Evolutionary conservation across 192 early-diverging fungal species (phyloP), one percentile per base, ranked within the genome.

Genomic region (Pilaira anomala): DNA sequence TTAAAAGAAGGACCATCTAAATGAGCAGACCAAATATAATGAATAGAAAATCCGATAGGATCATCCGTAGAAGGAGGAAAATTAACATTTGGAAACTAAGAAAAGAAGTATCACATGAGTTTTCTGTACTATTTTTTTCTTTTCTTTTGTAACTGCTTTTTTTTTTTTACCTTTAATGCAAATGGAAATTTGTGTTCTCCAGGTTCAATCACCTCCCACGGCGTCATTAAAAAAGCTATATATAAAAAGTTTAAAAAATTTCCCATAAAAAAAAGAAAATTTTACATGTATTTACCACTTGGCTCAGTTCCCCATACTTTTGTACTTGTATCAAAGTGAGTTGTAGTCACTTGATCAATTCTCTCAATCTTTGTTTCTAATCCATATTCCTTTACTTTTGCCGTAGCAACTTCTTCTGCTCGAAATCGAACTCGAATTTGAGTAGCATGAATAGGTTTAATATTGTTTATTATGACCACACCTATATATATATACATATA

Each of bases 41-140:
- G 59, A 29, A 74, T 50, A 33, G 24, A 57, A 41, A 70, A 74
- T 4, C 65, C 71, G 3, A 22, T 18, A 18, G 66, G 66, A 42
- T 65, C 72, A 30, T 77, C 75, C 19, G 69, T 28, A 0, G 75
- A 77, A 30, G 75, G 75, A 21, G 75, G 75, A 48, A 69, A 74
- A 33, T 77, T 77, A 14, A 74, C 67, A 60, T 73, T 69, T 9
- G 75, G 72, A 24, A 77, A 65, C 72, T 77, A 45, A 36, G 30
- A 16, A 14, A 36, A 42, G 3, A 24, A 13, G 22, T 33, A 44
- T 57, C 40, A 39, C 21, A 40, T 58, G 29, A 9, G n/a, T n/a
- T n/a, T n/a, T n/a, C n/a, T n/a, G n/a, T n/a, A n/a, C 1, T 33
- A 29, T 5, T 48, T 48, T 21, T 60, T 33, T 41, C 12, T 19